phyloP scores from a whole-genome alignment of 306 rosid species.

The Luffa acutangula region DNA sequence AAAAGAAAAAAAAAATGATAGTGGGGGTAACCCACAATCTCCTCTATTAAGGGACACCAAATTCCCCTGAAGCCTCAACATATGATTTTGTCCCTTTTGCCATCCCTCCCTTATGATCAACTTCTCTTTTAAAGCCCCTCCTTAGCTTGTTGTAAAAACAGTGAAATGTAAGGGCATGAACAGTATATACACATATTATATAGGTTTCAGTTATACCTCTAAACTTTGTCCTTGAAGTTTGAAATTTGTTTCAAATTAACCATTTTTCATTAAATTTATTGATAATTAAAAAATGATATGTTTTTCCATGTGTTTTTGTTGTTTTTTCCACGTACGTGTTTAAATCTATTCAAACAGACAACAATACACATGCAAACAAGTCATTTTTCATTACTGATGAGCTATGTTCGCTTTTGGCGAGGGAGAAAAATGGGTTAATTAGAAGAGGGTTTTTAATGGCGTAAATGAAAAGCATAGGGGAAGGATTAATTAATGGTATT shows the following conservation, averaged over 20 bases:
- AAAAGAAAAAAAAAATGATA: background rate
- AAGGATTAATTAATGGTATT: background rate
- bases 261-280: no score
- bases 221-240: no score
- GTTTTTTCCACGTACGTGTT: no score
- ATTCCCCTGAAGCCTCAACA: conserved; percentile 1
- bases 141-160: background rate
- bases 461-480: background rate
- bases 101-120: background rate
- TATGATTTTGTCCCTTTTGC: conserved; percentile 6
- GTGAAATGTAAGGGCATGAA: background rate
- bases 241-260: no score
- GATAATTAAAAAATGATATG: no score
- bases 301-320: no score
- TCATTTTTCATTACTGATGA: no score
- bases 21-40: background rate
- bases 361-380: no score
- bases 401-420: no score
- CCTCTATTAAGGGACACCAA: conserved; percentile 8
- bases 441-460: background rate
- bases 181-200: background rate
- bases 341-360: no score
- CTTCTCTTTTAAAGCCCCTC: background rate
- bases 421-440: no score
- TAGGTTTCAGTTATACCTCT: no score